Conservation (phyloP, 768 basidiomycete species). For the Suillus variegatus region DNA sequence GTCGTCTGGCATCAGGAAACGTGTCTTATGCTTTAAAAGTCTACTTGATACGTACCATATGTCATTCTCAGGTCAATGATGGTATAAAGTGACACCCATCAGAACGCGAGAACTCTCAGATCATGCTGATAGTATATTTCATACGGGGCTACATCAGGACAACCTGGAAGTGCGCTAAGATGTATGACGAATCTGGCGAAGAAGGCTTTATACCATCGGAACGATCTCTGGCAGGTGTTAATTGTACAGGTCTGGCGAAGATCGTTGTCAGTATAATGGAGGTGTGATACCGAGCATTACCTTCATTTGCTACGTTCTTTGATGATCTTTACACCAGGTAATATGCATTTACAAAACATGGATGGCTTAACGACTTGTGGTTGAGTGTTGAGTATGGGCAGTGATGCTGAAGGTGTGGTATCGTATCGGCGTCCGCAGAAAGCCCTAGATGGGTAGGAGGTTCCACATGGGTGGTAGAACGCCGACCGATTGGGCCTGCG, state of each 20-base stretch:
- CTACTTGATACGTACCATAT: background rate
- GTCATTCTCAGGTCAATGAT: too few relatives aligned
- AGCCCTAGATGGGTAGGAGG: too few relatives aligned
- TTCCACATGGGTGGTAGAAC: background rate
- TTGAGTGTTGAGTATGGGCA: background rate
- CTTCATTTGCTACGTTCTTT: constrained; percentile 22
- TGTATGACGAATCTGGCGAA: background rate
- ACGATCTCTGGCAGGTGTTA: background rate
- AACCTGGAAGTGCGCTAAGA: background rate
- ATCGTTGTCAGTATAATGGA: constrained; percentile 1
- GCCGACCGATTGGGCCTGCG: background rate
- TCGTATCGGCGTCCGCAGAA: background rate
- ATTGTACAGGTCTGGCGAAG: background rate
- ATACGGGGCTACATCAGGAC: background rate
- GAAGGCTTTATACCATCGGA: background rate
- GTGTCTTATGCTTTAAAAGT: background rate
- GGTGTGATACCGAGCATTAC: background rate
- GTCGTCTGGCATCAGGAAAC: too few relatives aligned
- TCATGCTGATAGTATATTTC: too few relatives aligned
- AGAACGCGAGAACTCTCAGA: background rate
- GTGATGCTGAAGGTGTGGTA: background rate
- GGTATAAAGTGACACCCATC: background rate
- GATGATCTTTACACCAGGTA: constrained; percentile 36
- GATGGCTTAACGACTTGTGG: background rate
- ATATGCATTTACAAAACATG: constrained; percentile 16